These are phyloP conservation scores for Amanita thiersii DNA, from an alignment of 768 basidiomycete genomes.

Conservation along the genomic window DNA sequence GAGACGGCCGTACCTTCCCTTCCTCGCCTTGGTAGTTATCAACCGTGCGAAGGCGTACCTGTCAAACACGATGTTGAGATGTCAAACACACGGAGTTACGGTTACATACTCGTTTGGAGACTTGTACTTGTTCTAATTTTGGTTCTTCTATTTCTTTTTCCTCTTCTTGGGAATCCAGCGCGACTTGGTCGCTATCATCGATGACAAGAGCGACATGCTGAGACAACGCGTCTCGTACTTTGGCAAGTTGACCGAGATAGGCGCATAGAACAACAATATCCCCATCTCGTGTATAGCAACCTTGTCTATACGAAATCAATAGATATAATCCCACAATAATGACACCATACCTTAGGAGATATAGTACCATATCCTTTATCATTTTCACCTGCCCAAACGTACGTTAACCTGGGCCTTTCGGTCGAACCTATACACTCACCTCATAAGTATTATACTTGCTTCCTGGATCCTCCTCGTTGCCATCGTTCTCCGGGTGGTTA, in stretches of 20 bases:
- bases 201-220: slow-evolving; percentile 52
- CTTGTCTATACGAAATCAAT: slow-evolving; percentile 22
- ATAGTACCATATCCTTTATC: slow-evolving; percentile 36
- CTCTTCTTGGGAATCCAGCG: slow-evolving; percentile 47
- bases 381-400: slow-evolving; percentile 26
- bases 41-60: slow-evolving; percentile 67
- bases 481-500: slow-evolving; percentile 48
- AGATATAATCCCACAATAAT: neutral
- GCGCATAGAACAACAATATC: slow-evolving; percentile 42
- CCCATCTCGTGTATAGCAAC: slow-evolving; percentile 34
- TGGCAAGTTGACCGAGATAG: slow-evolving; percentile 36
- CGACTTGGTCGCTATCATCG: slow-evolving; percentile 60
- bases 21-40: slow-evolving; percentile 79
- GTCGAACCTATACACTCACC: slow-evolving; percentile 24
- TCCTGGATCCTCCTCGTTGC: slow-evolving; percentile 48
- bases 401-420: slow-evolving; percentile 1
- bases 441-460: slow-evolving; percentile 66
- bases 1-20: slow-evolving; percentile 34
- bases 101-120: slow-evolving; percentile 40
- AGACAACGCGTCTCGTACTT: slow-evolving; percentile 28
- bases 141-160: slow-evolving; percentile 20
- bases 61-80: neutral
- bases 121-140: slow-evolving; percentile 37
- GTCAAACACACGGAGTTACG: neutral
- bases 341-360: slow-evolving; percentile 27